A percentile compares a stretch with the other conserved stretches of the same genome.
Conservation (phyloP, 176 grass and related monocot species). For the Phoenix dactylifera region DNA sequence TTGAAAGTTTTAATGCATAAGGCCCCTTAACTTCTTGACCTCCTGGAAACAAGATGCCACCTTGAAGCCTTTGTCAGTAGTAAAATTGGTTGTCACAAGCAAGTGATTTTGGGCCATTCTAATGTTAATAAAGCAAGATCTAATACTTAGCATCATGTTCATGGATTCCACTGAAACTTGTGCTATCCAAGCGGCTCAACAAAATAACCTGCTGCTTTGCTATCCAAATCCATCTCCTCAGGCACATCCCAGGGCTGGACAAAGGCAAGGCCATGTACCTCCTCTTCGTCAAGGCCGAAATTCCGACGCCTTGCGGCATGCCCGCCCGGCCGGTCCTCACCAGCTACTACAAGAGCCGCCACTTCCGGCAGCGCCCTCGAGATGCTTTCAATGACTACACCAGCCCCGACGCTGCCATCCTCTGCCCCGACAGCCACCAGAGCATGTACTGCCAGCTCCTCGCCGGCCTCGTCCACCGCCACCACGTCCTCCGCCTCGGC, state of each 20-base stretch:
- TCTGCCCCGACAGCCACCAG: conserved; percentile 58
- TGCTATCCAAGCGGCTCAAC: too few species aligned
- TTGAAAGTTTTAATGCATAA: too few species aligned
- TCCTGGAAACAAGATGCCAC: too few species aligned
- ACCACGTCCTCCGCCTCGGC: conserved; percentile 45
- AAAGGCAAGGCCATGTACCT: conserved; percentile 77
- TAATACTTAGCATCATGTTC: too few species aligned
- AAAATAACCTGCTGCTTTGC: background rate
- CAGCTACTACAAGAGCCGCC: conserved; percentile 71
- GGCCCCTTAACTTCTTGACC: too few species aligned
- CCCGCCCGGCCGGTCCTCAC: conserved; percentile 64
- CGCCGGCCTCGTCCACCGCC: conserved; percentile 49
- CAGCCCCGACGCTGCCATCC: conserved; percentile 56
- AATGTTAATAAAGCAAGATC: too few species aligned
- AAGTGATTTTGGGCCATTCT: too few species aligned
- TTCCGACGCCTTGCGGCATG: conserved; percentile 41
- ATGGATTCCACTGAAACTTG: too few species aligned
- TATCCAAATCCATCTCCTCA: conserved; percentile 20
- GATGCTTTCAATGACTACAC: conserved; percentile 61
- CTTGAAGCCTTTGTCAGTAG: too few species aligned
- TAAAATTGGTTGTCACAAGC: too few species aligned
- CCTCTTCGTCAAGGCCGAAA: conserved; percentile 70
- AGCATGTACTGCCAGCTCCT: conserved; percentile 87
- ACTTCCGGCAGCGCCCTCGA: conserved; percentile 36
- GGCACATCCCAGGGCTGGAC: conserved; percentile 37